phyloP scores from a whole-genome alignment of 1,284 basidiomycete genomes.

The Coniferiporia sulphurascens region DNA sequence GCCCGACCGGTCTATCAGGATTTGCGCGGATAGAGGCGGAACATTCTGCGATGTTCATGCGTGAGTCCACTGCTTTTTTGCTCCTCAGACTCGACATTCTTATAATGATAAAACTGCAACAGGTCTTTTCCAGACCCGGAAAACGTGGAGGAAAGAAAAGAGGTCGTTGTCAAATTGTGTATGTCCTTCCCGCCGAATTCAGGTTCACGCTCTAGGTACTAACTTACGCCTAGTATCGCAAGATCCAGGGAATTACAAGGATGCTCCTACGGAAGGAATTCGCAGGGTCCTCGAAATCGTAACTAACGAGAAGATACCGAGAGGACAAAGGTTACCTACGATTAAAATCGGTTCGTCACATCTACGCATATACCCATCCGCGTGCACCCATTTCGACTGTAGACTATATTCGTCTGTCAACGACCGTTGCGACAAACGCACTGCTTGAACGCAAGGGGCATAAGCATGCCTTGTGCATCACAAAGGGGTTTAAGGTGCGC shows the following conservation, averaged over 20 bases:
- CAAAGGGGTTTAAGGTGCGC: slow-evolving; percentile 72
- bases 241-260: slow-evolving; percentile 82
- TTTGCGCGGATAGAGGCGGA: slow-evolving; percentile 61
- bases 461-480: slow-evolving; percentile 88
- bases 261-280: slow-evolving; percentile 94
- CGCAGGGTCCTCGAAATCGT: slow-evolving; percentile 83
- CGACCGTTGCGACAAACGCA: slow-evolving; percentile 96
- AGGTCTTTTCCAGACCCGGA: slow-evolving; percentile 73
- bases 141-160: slow-evolving; percentile 53
- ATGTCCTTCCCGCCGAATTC: slow-evolving; percentile 27
- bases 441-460: slow-evolving; percentile 92
- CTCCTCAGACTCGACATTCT: background rate
- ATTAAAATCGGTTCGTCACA: slow-evolving; percentile 70
- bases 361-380: background rate
- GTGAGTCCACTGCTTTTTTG: slow-evolving; percentile 32
- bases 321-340: slow-evolving; percentile 67
- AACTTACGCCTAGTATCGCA: slow-evolving; percentile 60
- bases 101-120: slow-evolving; percentile 4
- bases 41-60: slow-evolving; percentile 83
- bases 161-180: slow-evolving; percentile 80
- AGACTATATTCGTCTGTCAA: slow-evolving; percentile 92
- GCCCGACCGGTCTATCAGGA: slow-evolving; percentile 55
- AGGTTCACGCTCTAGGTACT: background rate
- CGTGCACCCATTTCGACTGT: background rate
- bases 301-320: slow-evolving; percentile 60